Percentiles rank a stretch among this genome's conserved stretches.
These are phyloP conservation scores for Solanum chmielewskii DNA, from an alignment of 257 asterid species.

Conservation along the genomic window DNA sequence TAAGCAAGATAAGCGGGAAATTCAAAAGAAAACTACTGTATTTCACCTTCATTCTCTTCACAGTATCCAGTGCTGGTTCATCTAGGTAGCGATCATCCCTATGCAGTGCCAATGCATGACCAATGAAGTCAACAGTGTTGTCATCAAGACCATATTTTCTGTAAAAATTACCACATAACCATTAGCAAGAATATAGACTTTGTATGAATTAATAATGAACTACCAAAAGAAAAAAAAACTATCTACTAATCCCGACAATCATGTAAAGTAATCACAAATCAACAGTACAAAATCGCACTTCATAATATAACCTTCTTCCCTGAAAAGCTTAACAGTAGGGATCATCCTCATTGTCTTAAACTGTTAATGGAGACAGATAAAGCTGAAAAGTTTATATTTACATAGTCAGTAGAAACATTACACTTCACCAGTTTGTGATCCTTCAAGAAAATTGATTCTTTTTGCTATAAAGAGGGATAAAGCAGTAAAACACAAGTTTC, in stretches of 20 bases:
- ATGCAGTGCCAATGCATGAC: conserved; percentile 88
- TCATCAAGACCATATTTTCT: conserved; percentile 94
- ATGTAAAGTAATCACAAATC: neutral
- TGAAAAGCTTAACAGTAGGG: neutral
- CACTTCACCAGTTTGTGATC: neutral
- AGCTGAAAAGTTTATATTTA: neutral
- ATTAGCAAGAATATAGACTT: neutral
- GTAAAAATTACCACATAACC: conserved; percentile 1
- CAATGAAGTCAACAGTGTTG: conserved; percentile 85
- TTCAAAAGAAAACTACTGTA: neutral
- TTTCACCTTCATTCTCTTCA: conserved; percentile 80
- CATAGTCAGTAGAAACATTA: neutral
- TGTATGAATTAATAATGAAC: neutral
- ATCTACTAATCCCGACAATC: neutral
- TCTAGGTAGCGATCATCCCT: conserved; percentile 76
- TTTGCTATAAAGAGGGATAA: neutral
- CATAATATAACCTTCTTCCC: neutral
- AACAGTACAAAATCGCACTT: neutral
- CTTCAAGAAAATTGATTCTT: neutral
- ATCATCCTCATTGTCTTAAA: neutral
- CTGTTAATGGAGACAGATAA: neutral
- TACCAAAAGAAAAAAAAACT: neutral
- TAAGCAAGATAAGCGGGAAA: neutral
- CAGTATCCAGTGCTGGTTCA: conserved; percentile 86
- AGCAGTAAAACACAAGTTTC: neutral